Evolutionary conservation across 768 basidiomycete species (phyloP), one percentile per base, ranked within the genome.

Genomic region (Podaxis sp.): DNA sequence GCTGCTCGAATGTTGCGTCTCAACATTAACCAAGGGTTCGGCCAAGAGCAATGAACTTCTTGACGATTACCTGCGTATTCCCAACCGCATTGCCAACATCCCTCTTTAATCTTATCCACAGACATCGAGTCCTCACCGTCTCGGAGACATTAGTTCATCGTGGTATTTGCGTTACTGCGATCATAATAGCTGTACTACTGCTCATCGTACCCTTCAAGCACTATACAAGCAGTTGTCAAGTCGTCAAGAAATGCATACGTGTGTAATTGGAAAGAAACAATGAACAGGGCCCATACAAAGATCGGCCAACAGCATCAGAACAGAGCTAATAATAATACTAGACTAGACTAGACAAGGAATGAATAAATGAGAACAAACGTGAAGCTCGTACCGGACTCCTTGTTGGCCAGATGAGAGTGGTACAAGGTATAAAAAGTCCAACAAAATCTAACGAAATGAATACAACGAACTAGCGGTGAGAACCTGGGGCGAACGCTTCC

Each of bases 401-500:
- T 44, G 37, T 33, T 53, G 59, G 49, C 53, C 38, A 28, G 56
- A 64, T 24, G 40, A 56, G 58, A 8, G 40, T 20, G 38, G 41
- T 49, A 53, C 66, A 53, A 64, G 41, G 62, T 65, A 59, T 61
- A 65, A 62, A 66, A 60, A 62, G 62, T 54, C 56, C 55, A 46
- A 63, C 55, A 24, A 38, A 61, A 63, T 33, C 36, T 54, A 67
- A 63, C 56, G 56, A 70, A 61, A 58, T 55, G 59, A 37, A 61
- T 44, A 66, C 37, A 40, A 59, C 46, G 62, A 63, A 57, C 75
- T 73, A 85, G 64, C 81, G 82, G 67, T 85, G 83, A 26, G 87
- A 86, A 48, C 86, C 83, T 10, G 85, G 80, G n/a, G 82, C 83
- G 64, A 94, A 88, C 7, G 93, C 92, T 67, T 94, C 92, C 58